Evolutionary conservation across 2,329 filamentous ascomycete species (phyloP), one percentile per base, ranked within the genome.

Genomic region (Akanthomyces dipterigenus): DNA sequence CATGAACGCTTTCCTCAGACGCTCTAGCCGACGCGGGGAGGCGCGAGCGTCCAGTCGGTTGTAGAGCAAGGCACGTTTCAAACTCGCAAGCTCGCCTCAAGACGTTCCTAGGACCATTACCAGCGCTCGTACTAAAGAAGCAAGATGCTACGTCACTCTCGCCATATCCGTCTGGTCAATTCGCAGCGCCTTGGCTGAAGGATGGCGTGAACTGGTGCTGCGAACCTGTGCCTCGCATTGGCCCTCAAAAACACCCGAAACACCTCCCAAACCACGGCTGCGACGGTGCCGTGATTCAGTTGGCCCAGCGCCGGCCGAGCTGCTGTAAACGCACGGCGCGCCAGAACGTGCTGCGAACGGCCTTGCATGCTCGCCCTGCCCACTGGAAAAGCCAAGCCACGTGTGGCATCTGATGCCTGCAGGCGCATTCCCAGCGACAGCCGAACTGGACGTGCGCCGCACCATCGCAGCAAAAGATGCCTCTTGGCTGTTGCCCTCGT

Each of bases 281-380:
- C 48, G 57, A 60, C 57, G 38, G 12, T 31, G 40, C 48, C 56
- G 34, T 58, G 56, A 60, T 60, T 60, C 56, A 60, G 40, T 18
- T 31, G 26, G 31, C n/a, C n/a, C 28, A 22, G 31, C 14, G 14
- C n/a, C 11, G 16, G 28, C 55, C 43, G 9, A 45, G 53, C 53
- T 28, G 38, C 26, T 34, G n/a, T 18, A 34, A 34, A 56, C 45
- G 42, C 40, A 42, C 34, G 22, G 55, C 18, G 55, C 18, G 34
- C 34, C 55, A 40, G 26, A 53, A 53, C 26, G 45, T 9, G 9
- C 42, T 51, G 12, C 26, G 18, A 42, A 20, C 20, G 20, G 42
- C 42, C 14, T 43, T 31, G 9, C 24, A 34, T 54, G 16, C 31
- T 54, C n/a, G 34, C 50, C n/a, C n/a, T 34, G 26, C 20, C 14